Base-by-base conservation (phyloP, 2,329 filamentous ascomycete genomes). In the Diaporthe citriasiana region DNA sequence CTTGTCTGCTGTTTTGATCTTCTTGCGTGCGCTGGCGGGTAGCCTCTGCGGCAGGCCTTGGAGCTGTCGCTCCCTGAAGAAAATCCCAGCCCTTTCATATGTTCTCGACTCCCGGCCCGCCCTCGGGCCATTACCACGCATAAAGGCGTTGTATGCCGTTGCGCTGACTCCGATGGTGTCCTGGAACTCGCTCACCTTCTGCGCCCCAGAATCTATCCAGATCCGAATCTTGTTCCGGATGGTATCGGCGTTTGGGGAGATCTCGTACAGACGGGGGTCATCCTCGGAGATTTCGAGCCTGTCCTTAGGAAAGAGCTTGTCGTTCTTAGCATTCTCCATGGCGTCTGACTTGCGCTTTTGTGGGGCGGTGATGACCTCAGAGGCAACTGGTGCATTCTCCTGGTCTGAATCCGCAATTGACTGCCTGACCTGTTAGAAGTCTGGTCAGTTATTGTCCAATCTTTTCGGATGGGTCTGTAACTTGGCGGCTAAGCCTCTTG, bases 51-150 rank as follows among this genome's bases (percentile, higher is more conserved):
- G 83, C 35, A 88, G 79, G 1, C 87, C 87, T 45, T 84, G 81
- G 42, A 87, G 77, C 77, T 90, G 86, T 51, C 87, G 82, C 77
- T 84, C 85, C 78, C 85, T 86, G 82, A 91, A 90, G 79, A 85
- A 87, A 25, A 55, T 38, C 72, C 80, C 82, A n/a, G 85, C 84
- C 15, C 81, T 80, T 10, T 56, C 35, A 76, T 83, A 85, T 2
- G 81, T 81, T 70, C 81, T 80, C 74, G 78, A 81, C 13, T 75
- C 74, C 12, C 78, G 75, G 47, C 85, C 84, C 13, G 82, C 79
- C 74, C 82, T 79, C 4, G 82, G 79, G 4, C 86, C 86, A 35
- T 80, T 84, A 78, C 85, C 84, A n/a, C 82, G 81, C 85, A 90
- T 87, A 79, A 90, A 91, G 73, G 77, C 76, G 51, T 51, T 73